A percentile compares a stretch with the other conserved stretches of the same genome.
These are phyloP conservation scores for Neofusicoccum laricinum DNA, from an alignment of 2,329 filamentous ascomycete species.

Conservation along the genomic window DNA sequence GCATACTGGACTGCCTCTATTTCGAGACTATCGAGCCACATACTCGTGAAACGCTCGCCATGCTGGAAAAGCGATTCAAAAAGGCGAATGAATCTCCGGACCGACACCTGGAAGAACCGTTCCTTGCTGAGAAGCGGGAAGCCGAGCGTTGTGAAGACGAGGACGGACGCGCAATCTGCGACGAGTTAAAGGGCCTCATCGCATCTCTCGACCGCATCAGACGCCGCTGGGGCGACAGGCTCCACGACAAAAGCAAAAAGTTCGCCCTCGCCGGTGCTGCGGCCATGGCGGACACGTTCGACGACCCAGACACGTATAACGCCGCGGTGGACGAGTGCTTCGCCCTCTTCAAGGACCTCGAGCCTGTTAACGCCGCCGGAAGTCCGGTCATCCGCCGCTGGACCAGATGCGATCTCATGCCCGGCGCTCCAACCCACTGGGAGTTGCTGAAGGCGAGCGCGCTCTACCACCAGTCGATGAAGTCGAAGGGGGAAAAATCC, in stretches of 20 bases:
- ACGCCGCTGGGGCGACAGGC: neutral
- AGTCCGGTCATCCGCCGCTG: conserved; percentile 15
- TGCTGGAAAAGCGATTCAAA: conserved; percentile 27
- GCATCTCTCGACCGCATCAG: neutral
- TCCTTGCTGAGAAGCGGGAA: neutral
- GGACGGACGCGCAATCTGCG: conserved; percentile 20
- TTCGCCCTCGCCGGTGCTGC: neutral
- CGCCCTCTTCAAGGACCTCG: conserved; percentile 22
- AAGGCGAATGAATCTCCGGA: conserved; percentile 24
- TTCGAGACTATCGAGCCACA: conserved; percentile 50
- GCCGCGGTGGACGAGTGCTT: conserved; percentile 23
- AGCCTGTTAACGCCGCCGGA: conserved; percentile 19
- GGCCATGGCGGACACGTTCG: neutral
- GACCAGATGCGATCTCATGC: neutral
- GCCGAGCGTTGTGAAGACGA: neutral
- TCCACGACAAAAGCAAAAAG: neutral
- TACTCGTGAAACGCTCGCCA: conserved; percentile 29
- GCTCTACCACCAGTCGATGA: conserved; percentile 30
- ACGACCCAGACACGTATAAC: conserved; percentile 18
- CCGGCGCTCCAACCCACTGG: conserved; percentile 34
- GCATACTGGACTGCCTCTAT: conserved; percentile 64
- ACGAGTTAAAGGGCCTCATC: neutral
- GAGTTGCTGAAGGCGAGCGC: conserved; percentile 46
- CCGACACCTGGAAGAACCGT: conserved; percentile 21
- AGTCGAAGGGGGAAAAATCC: conserved; percentile 16